Evolutionary conservation across 2,329 filamentous ascomycete genomes (phyloP).

Genomic region (Trichoderma atroviride): DNA sequence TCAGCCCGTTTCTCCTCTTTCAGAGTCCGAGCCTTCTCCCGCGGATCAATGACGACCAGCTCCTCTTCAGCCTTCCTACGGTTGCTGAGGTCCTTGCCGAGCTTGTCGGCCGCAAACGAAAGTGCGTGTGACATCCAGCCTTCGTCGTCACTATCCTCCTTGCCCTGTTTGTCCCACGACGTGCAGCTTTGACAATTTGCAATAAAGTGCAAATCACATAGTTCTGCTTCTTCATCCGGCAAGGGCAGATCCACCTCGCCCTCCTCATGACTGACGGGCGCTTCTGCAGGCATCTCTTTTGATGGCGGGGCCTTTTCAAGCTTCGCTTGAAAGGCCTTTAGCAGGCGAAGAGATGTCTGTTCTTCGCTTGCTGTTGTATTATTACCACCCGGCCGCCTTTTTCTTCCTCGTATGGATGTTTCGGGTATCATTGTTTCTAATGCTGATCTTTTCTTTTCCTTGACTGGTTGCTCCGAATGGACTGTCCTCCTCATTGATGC

Average conservation of each 20-base stretch:
- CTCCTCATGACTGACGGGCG: slow-evolving; percentile 44
- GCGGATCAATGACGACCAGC: slow-evolving; percentile 87
- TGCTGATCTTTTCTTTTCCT: slow-evolving; percentile 65
- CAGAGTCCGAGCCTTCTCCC: slow-evolving; percentile 76
- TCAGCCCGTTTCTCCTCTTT: slow-evolving; percentile 65
- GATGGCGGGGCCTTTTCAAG: slow-evolving; percentile 61
- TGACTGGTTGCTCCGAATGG: slow-evolving; percentile 49
- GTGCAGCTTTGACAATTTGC: slow-evolving; percentile 91
- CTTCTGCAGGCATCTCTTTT: slow-evolving; percentile 40
- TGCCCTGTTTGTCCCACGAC: slow-evolving; percentile 72
- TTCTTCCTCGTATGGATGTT: slow-evolving; percentile 70
- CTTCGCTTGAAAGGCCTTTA: slow-evolving; percentile 79
- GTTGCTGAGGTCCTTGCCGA: slow-evolving; percentile 91
- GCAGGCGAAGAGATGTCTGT: slow-evolving; percentile 65
- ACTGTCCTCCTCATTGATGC: slow-evolving; percentile 75
- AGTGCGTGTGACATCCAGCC: slow-evolving; percentile 87
- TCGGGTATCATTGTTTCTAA: slow-evolving; percentile 75
- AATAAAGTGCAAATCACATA: slow-evolving; percentile 96
- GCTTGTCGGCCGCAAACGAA: slow-evolving; percentile 82
- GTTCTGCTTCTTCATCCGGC: slow-evolving; percentile 66
- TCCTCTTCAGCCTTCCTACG: slow-evolving; percentile 91
- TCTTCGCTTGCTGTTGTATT: slow-evolving; percentile 59
- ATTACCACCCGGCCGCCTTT: slow-evolving; percentile 63
- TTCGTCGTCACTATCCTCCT: slow-evolving; percentile 61
- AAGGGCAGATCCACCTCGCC: slow-evolving; percentile 34